Evolutionary conservation across 1,139 yeast species (phyloP).

Genomic region (Kodamaea plutei): DNA sequence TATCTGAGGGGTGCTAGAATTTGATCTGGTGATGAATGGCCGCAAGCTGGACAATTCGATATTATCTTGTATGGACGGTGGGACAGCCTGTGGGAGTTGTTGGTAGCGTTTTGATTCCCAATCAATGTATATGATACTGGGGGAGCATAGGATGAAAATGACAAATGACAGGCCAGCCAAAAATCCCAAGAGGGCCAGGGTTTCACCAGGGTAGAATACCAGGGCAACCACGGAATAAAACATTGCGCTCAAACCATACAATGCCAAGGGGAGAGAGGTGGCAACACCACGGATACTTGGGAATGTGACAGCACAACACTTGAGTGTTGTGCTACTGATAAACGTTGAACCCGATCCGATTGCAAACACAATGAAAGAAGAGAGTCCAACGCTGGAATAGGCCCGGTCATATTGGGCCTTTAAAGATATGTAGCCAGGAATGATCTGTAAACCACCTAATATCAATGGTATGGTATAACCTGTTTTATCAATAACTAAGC

Average conservation of each 20-base stretch:
- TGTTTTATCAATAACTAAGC: slow-evolving; percentile 50
- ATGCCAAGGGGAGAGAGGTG: slow-evolving; percentile 55
- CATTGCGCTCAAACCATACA: slow-evolving; percentile 58
- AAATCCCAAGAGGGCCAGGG: slow-evolving; percentile 46
- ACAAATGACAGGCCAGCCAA: slow-evolving; percentile 38
- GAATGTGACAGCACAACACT: slow-evolving; percentile 55
- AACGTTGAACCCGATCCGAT: slow-evolving; percentile 57
- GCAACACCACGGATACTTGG: slow-evolving; percentile 58
- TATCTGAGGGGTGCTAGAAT: slow-evolving; percentile 6
- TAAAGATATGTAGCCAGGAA: slow-evolving; percentile 45
- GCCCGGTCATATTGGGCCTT: slow-evolving; percentile 39
- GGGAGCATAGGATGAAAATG: slow-evolving; percentile 43
- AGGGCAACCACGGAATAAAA: slow-evolving; percentile 50
- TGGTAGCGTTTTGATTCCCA: slow-evolving; percentile 6
- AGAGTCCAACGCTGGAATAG: slow-evolving; percentile 27
- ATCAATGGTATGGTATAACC: slow-evolving; percentile 46
- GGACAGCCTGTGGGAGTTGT: slow-evolving; percentile 2
- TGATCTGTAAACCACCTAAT: slow-evolving; percentile 41
- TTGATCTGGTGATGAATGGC: slow-evolving; percentile 7
- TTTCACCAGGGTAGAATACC: slow-evolving; percentile 47
- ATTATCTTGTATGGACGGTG: slow-evolving; percentile 2
- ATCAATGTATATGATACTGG: slow-evolving; percentile 45
- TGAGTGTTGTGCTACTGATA: slow-evolving; percentile 49
- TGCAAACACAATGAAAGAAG: slow-evolving; percentile 35
- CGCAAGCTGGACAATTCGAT: slow-evolving; percentile 14